phyloP scores from a whole-genome alignment of 2,329 filamentous ascomycete genomes.

The Hypocrella siamensis region DNA sequence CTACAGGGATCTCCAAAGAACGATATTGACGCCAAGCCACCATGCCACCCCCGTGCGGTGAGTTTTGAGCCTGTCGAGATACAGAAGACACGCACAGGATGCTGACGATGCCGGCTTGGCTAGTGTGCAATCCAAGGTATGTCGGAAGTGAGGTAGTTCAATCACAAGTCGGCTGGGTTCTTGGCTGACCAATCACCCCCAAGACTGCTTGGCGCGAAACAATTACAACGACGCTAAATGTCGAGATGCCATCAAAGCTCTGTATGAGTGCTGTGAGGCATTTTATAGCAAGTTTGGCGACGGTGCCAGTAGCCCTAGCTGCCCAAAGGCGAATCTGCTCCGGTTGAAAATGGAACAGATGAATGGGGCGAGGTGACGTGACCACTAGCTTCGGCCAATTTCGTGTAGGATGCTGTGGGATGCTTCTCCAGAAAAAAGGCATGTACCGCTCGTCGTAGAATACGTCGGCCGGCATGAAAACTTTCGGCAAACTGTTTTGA shows the following conservation, averaged over 20 bases:
- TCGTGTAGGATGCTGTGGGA: background rate
- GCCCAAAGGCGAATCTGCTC: conserved; percentile 67
- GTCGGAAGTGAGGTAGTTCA: too few species aligned
- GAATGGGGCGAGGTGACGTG: conserved; percentile 18
- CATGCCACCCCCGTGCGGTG: conserved; percentile 76
- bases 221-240: conserved; percentile 79
- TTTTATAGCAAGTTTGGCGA: conserved; percentile 77
- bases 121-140: conserved; percentile 84
- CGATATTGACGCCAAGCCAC: conserved; percentile 58
- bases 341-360: conserved; percentile 75
- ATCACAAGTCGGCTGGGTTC: background rate
- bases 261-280: conserved; percentile 85
- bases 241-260: conserved; percentile 57
- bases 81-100: background rate
- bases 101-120: background rate
- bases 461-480: conserved; percentile 27
- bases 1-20: conserved; percentile 33
- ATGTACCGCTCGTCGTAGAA: conserved; percentile 29
- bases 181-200: conserved; percentile 1
- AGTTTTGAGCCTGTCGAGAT: conserved; percentile 14
- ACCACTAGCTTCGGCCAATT: background rate
- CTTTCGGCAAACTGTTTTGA: conserved; percentile 56
- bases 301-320: conserved; percentile 61
- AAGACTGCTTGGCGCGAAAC: conserved; percentile 74
- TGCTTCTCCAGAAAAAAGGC: conserved; percentile 9